phyloP scores from a whole-genome alignment of 1,284 basidiomycete species.

The Apiotrichum gracile region DNA sequence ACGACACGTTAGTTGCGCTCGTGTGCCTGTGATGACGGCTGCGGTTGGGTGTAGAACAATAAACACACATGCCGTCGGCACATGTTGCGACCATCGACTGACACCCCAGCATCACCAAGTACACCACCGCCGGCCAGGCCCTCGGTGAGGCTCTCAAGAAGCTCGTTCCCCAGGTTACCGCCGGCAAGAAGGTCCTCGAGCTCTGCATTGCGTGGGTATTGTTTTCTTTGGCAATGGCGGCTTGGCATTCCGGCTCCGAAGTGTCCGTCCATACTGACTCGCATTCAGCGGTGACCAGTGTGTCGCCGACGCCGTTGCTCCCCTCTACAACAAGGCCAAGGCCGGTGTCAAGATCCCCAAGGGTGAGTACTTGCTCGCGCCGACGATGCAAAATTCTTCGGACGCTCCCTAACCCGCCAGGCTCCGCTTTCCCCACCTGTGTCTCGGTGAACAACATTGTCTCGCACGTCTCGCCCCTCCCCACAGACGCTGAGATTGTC shows the following conservation, averaged over 20 bases:
- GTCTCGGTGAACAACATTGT: constrained; percentile 77
- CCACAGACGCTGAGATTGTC: constrained; percentile 59
- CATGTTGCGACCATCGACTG: too few relatives aligned
- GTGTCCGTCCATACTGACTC: too few relatives aligned
- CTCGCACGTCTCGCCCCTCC: constrained; percentile 55
- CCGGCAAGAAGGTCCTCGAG: constrained; percentile 79
- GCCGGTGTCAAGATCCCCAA: constrained; percentile 82
- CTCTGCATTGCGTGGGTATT: constrained; percentile 64
- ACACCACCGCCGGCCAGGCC: constrained; percentile 83
- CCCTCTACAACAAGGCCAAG: constrained; percentile 82
- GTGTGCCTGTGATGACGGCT: neutral
- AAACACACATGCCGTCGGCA: too few relatives aligned
- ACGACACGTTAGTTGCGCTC: constrained; percentile 39
- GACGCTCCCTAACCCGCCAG: constrained; percentile 52
- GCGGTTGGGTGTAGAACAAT: too few relatives aligned
- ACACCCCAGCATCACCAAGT: constrained; percentile 47
- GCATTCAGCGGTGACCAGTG: constrained; percentile 69
- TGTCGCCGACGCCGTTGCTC: constrained; percentile 74
- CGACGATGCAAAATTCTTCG: too few relatives aligned
- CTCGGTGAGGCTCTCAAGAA: constrained; percentile 79
- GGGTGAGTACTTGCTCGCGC: constrained; percentile 58
- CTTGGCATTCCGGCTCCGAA: too few relatives aligned
- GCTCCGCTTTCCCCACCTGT: constrained; percentile 88
- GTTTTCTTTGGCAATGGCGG: neutral
- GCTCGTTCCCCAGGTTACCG: constrained; percentile 66